Conservation (phyloP, 805 yeast species). For the Wickerhamomyces bovis region DNA sequence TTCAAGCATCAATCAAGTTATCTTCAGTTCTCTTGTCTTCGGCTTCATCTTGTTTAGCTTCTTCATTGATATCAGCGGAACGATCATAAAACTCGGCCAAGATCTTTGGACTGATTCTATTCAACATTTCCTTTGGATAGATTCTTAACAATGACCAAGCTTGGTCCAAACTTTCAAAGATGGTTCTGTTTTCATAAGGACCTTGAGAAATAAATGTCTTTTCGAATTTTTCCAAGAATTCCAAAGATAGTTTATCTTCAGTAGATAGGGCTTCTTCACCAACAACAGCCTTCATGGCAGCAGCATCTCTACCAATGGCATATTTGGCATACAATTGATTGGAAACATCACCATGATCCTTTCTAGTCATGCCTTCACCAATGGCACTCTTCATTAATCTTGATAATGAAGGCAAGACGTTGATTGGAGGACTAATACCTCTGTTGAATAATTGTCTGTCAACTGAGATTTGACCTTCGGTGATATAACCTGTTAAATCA, state of each 20-base stretch:
- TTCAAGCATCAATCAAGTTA: slow-evolving; percentile 31
- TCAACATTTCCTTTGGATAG: slow-evolving; percentile 97
- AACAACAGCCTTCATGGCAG: slow-evolving; percentile 24
- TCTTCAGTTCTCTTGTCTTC: slow-evolving; percentile 29
- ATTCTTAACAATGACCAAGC: slow-evolving; percentile 98
- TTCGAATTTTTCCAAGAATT: slow-evolving; percentile 96
- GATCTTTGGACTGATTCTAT: slow-evolving; percentile 97
- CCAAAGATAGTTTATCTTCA: slow-evolving; percentile 95
- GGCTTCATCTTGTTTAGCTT: slow-evolving; percentile 43
- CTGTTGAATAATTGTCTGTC: slow-evolving; percentile 95
- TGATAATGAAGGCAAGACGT: slow-evolving; percentile 93
- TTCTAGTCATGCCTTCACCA: slow-evolving; percentile 99
- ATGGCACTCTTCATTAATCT: slow-evolving; percentile 99
- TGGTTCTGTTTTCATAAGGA: slow-evolving; percentile 91
- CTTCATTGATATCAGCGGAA: slow-evolving; percentile 51
- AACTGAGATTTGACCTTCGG: slow-evolving; percentile 97
- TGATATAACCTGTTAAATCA: slow-evolving; percentile 98
- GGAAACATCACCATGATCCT: slow-evolving; percentile 99
- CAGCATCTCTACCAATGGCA: slow-evolving; percentile 69
- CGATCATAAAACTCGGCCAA: slow-evolving; percentile 93
- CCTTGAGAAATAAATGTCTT: slow-evolving; percentile 94
- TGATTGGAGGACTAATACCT: slow-evolving; percentile 98
- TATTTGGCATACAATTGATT: slow-evolving; percentile 98
- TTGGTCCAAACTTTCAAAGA: slow-evolving; percentile 92
- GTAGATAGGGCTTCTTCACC: slow-evolving; percentile 99